Evolutionary conservation across 2,329 filamentous ascomycete species (phyloP), one percentile per base, ranked within the genome.

Genomic region (Huntiella moniliformis): DNA sequence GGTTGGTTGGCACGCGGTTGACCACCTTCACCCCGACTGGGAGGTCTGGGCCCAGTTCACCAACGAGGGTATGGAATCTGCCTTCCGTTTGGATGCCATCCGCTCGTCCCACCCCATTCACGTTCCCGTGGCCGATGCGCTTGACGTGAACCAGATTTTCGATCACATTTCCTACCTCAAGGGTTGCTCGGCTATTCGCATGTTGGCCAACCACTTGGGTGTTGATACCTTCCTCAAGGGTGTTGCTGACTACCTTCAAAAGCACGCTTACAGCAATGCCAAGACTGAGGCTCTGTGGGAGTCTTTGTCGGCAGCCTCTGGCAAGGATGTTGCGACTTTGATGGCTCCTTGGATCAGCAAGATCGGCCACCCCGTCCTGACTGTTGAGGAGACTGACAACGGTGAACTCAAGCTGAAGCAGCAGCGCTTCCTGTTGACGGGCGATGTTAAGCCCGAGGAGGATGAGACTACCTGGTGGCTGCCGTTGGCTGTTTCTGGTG

Each of bases 21-120:
- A 96, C 58, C 74, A 92, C 58, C 75, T 96, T 46, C 84, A 96
- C 62, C 91, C 91, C 3, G 88, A 95, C 54, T 96, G 91, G 88
- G 79, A 96, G 56, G 82, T 96, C 31, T 98, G 91, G 91, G 80
- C 83, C 49, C 87, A 95, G 64, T 98, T 95, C 64, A 84, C 96
- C 56, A 85, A 85, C 64, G 91, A 96, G 67, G 82, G 82, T 56
- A 83, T 93, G 67, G 85, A 94, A 71, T 77, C 77, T 67, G 88
- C 88, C 48, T 92, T 95, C 62, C 73, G 78, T 53, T 75, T 98
- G 28, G 91, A 98, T 57, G 79, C 83, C 39, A 75, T 98, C 53
- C 81, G 91, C 40, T 83, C 85, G 37, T 94, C 86, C 42, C 91
- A 98, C 61, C 83, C 91, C 6, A 95, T 98, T 54, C 88, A 98